A percentile compares a stretch with the other conserved stretches of the same genome.
phyloP scores from a whole-genome alignment of 441 rosid species.

The Lepidium campestre region DNA sequence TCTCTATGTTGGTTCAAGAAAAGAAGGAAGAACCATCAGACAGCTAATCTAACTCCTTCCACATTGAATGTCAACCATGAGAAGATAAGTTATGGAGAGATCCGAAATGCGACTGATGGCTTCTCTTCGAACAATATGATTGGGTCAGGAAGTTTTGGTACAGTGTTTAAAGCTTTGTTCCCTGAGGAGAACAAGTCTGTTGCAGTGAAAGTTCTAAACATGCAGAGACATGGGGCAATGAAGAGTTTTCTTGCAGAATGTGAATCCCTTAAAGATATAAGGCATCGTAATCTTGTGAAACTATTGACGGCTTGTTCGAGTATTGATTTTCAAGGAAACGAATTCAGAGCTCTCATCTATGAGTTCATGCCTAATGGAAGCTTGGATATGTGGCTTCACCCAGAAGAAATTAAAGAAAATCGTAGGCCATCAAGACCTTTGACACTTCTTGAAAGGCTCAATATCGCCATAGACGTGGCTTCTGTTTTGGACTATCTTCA shows the following conservation, averaged over 20 bases:
- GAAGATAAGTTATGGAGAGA: not conserved
- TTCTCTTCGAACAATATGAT: slow-evolving; percentile 7
- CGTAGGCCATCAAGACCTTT: not conserved
- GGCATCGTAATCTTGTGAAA: no score
- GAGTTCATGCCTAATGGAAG: slow-evolving; percentile 23
- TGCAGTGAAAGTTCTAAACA: slow-evolving; percentile 18
- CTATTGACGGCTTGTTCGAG: slow-evolving; percentile 14
- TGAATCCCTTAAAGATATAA: not conserved
- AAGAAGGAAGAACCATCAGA: not conserved
- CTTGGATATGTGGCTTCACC: slow-evolving; percentile 17
- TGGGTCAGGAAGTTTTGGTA: slow-evolving; percentile 19
- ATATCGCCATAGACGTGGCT: slow-evolving; percentile 23
- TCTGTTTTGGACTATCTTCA: no score
- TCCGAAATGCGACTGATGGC: not conserved
- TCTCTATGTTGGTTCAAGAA: not conserved
- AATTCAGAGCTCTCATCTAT: slow-evolving; percentile 18
- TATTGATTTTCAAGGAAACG: slow-evolving; percentile 15
- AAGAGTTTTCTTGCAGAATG: slow-evolving; percentile 26
- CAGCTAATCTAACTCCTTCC: not conserved
- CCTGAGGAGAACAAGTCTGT: not conserved
- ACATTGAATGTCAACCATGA: not conserved
- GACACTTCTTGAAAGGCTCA: not conserved
- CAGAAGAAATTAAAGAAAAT: not conserved
- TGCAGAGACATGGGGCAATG: not conserved
- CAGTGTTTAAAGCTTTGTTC: slow-evolving; percentile 8